Base-by-base conservation (phyloP, 2,329 filamentous ascomycete species). In the Furcasterigmium furcatum region DNA sequence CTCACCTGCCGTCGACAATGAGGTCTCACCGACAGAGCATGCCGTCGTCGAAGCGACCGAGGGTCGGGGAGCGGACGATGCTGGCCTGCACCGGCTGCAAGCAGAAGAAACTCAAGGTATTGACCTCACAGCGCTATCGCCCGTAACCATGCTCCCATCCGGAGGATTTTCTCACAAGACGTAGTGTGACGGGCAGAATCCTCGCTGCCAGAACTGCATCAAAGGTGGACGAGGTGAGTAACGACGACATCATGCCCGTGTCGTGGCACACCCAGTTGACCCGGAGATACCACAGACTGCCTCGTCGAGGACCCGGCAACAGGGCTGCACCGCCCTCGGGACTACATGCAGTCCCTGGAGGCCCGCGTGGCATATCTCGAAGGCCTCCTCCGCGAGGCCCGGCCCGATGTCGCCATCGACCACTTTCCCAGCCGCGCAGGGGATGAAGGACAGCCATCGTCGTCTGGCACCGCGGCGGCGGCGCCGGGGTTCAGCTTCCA, bases 261-360 rank as follows among this genome's bases (percentile, higher is more conserved):
- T 27, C 24, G 7, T 27, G 24, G 24, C 24, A 27, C 24, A n/a
- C n/a, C n/a, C n/a, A n/a, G n/a, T n/a, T n/a, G n/a, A n/a, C n/a
- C n/a, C n/a, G n/a, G n/a, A n/a, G n/a, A n/a, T n/a, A n/a, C n/a
- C n/a, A 27, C 34, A 64, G 60, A 62, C 14, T 65, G 61, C 49
- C 50, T 64, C 10, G 59, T 66, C 7, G 62, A 67, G 53, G 64
- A 67, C 42, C 61, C 62, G 8, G 58, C 63, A 8, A 66, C 64
- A 2, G 58, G 61, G 5, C 45, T 61, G 7, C 58, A 62, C 32
- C 56, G 57, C 22, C 61, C 63, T 6, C 47, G 60, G 29, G 54
- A 63, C 40, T 65, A 66, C 49, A 58, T 66, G 43, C 53, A 59
- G 45, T 55, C 56, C 3, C 53, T 63, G 1, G 58, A 62, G 22